Evolutionary conservation across 208 protist species (phyloP), one percentile per base, ranked within the genome.

Genomic region (Trypanosoma lewisi): DNA sequence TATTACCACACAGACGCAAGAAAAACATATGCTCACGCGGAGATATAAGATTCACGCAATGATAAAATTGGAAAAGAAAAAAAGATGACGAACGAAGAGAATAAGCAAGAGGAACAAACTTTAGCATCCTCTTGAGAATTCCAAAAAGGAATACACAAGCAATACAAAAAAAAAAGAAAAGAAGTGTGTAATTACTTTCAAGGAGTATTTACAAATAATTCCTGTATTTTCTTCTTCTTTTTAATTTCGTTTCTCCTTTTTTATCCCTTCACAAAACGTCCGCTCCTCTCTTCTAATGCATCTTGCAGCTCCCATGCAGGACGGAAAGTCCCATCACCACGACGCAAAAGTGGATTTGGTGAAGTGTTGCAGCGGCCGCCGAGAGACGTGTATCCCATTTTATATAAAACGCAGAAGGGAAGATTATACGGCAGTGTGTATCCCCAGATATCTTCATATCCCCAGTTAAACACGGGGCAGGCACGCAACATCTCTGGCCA

Each of bases 331-430:
- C 89, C 89, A 41, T 92, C 84, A 7, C 51, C 57, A 37, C 64
- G 57, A 12, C 59, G 73, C 68, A 96, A 66, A 14, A 52, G 47
- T 5, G 56, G 42, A 62, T 97, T 96, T 17, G 75, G 79, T 1
- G 48, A 28, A 14, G 94, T 97, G 17, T 52, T 69, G 9, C 52
- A 48, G 8, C 49, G 42, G 25, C 41, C 51, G 1, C 94, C 94
- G 11, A 97, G 66, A 1, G 91, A 97, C 7, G 94, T 94, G 74
- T 94, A 97, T 33, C 94, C 94, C 28, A 59, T 14, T 33, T 63
- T 56, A 69, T 97, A 97, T 33, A 97, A 61, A n/a, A n/a, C 39
- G 58, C 94, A 97, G 44, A 79, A 93, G 1, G 94, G 88, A n/a
- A 97, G 55, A 14, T 77, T 36, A 23, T 85, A 55, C 0, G 51